These are phyloP conservation scores for Coemansia reversa DNA, from an alignment of 192 early-diverging fungal species.

Conservation along the genomic window DNA sequence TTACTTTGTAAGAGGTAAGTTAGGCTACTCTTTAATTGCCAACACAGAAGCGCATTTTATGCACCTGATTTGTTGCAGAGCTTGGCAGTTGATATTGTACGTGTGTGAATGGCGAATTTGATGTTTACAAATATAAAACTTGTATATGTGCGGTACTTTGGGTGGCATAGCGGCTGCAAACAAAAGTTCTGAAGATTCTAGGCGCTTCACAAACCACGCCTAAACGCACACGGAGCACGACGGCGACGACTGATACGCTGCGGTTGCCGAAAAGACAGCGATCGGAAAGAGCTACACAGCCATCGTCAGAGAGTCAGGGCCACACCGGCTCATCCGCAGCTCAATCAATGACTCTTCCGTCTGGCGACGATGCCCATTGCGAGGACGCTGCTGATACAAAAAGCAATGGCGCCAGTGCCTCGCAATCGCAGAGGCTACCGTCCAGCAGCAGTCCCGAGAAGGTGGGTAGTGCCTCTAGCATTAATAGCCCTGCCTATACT, in stretches of 20 bases:
- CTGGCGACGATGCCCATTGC: slow-evolving; percentile 11
- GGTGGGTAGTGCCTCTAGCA: neutral
- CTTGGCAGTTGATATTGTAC: neutral
- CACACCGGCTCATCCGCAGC: slow-evolving; percentile 6
- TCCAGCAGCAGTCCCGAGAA: slow-evolving; percentile 4
- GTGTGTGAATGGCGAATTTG: neutral
- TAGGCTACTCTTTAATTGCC: neutral
- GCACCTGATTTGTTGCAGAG: neutral
- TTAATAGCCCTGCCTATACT: neutral
- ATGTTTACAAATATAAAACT: neutral
- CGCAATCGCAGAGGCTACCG: neutral
- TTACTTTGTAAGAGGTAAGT: slow-evolving; percentile 19
- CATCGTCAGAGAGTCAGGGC: slow-evolving; percentile 8
- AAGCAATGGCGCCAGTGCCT: neutral
- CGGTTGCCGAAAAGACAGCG: slow-evolving; percentile 38
- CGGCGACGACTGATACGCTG: slow-evolving; percentile 20
- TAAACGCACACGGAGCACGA: slow-evolving; percentile 46
- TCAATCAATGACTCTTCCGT: slow-evolving; percentile 30
- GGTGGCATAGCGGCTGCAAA: slow-evolving; percentile 21
- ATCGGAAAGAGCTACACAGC: slow-evolving; percentile 15
- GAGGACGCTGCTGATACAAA: slow-evolving; percentile 7
- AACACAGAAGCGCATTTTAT: neutral
- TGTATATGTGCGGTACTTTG: neutral
- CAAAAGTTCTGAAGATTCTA: slow-evolving; percentile 32
- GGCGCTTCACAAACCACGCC: slow-evolving; percentile 44